Evolutionary conservation across 2,329 filamentous ascomycete species (phyloP).

Genomic region (Hymenoscyphus occultus): DNA sequence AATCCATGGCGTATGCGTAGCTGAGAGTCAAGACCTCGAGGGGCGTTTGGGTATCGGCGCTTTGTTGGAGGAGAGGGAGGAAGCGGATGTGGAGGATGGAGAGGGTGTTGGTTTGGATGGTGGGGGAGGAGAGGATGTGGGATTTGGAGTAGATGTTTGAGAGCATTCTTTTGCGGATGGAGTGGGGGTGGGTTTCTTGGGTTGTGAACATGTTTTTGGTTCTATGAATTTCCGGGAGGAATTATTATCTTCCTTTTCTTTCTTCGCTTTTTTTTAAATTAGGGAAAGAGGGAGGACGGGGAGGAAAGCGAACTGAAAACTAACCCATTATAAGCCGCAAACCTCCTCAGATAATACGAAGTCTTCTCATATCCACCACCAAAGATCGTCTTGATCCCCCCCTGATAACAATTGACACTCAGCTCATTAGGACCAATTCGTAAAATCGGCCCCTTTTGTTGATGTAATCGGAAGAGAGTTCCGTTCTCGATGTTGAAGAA

Average conservation of each 20-base stretch:
- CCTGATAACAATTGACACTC: conserved; percentile 62
- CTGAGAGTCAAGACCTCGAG: background rate
- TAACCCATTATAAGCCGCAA: conserved; percentile 46
- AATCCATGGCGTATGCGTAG: conserved; percentile 59
- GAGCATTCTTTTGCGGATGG: conserved; percentile 72
- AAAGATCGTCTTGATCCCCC: conserved; percentile 65
- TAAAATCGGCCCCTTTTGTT: conserved; percentile 37
- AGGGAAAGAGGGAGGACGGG: background rate
- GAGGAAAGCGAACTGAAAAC: background rate
- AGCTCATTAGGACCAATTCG: conserved; percentile 50
- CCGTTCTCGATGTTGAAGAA: conserved; percentile 59
- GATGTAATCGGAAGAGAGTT: conserved; percentile 52
- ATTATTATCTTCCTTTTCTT: no score
- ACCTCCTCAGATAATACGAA: conserved; percentile 63
- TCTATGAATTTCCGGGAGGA: conserved; percentile 30
- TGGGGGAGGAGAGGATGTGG: conserved; percentile 58
- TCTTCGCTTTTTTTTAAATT: background rate
- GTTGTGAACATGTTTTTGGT: conserved; percentile 72
- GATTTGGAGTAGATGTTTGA: conserved; percentile 83
- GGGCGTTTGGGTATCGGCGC: background rate
- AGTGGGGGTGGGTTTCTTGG: conserved; percentile 59
- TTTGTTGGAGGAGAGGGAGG: conserved; percentile 46
- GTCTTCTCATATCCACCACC: conserved; percentile 72
- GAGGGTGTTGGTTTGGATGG: conserved; percentile 54
- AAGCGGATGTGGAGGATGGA: conserved; percentile 59